These are phyloP conservation scores for Oryza rufipogon DNA, from an alignment of 176 grass and related monocot species.

Conservation along the genomic window DNA sequence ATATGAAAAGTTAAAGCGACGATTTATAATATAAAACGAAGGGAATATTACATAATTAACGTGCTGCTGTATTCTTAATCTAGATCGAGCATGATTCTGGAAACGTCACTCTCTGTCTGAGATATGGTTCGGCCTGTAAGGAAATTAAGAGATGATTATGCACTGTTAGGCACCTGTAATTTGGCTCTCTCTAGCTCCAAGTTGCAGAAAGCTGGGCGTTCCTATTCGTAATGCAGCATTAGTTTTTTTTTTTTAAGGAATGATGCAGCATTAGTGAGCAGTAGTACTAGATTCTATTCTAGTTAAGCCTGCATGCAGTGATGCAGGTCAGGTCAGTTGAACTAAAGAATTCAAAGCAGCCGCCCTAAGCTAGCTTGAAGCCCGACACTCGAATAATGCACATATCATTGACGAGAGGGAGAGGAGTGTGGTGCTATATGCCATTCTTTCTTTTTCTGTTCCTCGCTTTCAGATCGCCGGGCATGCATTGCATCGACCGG, in stretches of 20 bases:
- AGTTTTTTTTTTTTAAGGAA: too few species aligned
- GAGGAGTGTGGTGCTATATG: neutral
- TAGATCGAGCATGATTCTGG: too few species aligned
- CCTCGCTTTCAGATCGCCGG: neutral
- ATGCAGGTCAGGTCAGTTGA: too few species aligned
- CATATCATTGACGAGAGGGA: neutral
- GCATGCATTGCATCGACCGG: neutral
- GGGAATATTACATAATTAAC: too few species aligned
- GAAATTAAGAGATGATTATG: neutral
- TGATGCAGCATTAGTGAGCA: too few species aligned
- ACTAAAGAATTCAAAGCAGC: conserved; percentile 9
- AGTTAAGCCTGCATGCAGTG: neutral
- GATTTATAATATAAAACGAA: too few species aligned
- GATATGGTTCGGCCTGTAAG: conserved; percentile 44
- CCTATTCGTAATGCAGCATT: too few species aligned
- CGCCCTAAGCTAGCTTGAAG: neutral
- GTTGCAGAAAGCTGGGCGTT: conserved; percentile 25
- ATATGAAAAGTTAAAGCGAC: too few species aligned
- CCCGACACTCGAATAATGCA: neutral
- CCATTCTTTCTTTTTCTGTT: neutral
- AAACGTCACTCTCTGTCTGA: neutral
- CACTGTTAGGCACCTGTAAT: neutral
- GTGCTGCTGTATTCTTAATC: too few species aligned
- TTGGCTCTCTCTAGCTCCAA: conserved; percentile 10
- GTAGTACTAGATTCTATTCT: neutral